phyloP scores from a whole-genome alignment of 345 rosid genomes.

The Populus ilicifolia region DNA sequence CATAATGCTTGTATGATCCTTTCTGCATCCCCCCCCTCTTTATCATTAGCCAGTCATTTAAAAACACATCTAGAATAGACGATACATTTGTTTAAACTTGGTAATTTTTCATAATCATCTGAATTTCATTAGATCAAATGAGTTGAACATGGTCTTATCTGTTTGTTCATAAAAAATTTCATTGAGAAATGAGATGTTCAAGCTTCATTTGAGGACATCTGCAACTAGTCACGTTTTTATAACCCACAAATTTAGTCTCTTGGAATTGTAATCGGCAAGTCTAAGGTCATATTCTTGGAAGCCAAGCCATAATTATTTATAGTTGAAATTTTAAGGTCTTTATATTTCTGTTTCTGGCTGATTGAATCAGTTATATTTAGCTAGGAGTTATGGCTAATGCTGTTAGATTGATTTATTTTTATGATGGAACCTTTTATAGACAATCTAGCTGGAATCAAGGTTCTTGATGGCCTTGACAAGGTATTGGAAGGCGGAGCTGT shows the following conservation, averaged over 20 bases:
- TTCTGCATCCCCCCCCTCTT: not conserved
- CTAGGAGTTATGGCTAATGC: not conserved
- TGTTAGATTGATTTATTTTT: not conserved
- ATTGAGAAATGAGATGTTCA: not conserved
- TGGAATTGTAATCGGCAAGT: not conserved
- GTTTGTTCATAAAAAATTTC: not conserved
- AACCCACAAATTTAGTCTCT: not conserved
- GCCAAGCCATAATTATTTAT: not conserved
- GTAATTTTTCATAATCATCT: not conserved
- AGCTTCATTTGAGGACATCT: not conserved
- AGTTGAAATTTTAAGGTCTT: constrained; percentile 1
- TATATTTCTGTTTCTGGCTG: constrained; percentile 4
- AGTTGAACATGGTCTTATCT: not conserved
- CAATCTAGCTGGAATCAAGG: constrained; percentile 76
- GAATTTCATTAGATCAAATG: not conserved
- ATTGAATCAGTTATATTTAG: constrained; percentile 11
- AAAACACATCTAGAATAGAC: not conserved
- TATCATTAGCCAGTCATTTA: not conserved
- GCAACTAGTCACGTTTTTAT: not conserved
- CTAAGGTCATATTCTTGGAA: constrained; percentile 4
- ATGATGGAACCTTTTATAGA: constrained; percentile 39
- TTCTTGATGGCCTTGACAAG: constrained; percentile 89
- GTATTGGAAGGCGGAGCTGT: constrained; percentile 95
- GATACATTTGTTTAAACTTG: not conserved
- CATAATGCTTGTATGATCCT: constrained; percentile 39